These are phyloP conservation scores for Lasiodiplodia theobromae DNA, from an alignment of 2,329 filamentous ascomycete species.

Conservation along the genomic window DNA sequence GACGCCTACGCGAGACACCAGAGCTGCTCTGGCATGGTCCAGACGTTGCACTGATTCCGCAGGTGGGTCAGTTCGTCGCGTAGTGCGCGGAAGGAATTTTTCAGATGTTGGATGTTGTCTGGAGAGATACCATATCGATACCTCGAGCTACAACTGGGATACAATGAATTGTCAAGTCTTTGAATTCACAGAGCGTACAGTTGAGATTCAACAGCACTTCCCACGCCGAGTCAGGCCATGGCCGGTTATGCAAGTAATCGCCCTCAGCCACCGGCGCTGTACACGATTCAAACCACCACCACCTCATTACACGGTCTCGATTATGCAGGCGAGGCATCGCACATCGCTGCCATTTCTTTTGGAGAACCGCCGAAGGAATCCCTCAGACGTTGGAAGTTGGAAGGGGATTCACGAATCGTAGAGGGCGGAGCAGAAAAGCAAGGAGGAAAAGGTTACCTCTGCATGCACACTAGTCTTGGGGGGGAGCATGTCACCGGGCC, in stretches of 20 bases:
- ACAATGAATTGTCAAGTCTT: not conserved
- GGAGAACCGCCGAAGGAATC: constrained; percentile 9
- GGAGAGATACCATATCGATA: not conserved
- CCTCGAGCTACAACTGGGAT: not conserved
- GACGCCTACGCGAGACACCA: not conserved
- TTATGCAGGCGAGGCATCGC: not conserved
- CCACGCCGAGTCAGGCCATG: too few relatives aligned
- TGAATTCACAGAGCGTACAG: not conserved
- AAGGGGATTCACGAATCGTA: not conserved
- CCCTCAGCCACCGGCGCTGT: not conserved
- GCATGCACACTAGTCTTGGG: not conserved
- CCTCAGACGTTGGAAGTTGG: constrained; percentile 12
- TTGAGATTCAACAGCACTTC: not conserved
- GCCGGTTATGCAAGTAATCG: not conserved
- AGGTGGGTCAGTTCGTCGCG: not conserved
- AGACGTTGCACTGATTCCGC: not conserved
- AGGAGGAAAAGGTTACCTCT: not conserved
- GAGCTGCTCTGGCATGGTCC: not conserved
- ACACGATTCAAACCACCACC: not conserved
- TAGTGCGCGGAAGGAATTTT: not conserved
- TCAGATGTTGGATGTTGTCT: constrained; percentile 5
- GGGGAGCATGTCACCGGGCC: not conserved
- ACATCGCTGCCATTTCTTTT: not conserved
- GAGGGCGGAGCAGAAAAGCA: not conserved
- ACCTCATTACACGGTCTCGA: too few relatives aligned